These are phyloP conservation scores for Prosopis cineraria DNA, from an alignment of 306 rosid genomes.

Conservation along the genomic window DNA sequence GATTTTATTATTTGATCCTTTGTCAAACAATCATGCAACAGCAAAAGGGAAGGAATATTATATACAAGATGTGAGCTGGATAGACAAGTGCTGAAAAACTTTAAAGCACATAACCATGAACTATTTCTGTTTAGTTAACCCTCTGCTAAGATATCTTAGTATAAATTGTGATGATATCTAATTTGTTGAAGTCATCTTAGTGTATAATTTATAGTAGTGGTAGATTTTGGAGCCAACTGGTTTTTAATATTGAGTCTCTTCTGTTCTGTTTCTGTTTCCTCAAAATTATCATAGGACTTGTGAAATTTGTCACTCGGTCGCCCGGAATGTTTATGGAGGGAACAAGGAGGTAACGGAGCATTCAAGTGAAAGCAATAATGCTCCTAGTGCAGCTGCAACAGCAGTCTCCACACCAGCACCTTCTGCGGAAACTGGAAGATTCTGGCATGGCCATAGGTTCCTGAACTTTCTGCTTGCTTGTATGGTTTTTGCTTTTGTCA, in stretches of 20 bases:
- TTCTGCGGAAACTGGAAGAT: constrained; percentile 53
- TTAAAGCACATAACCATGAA: constrained; percentile 6
- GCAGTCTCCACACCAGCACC: constrained; percentile 46
- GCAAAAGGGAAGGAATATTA: constrained; percentile 4
- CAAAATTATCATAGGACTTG: constrained; percentile 60
- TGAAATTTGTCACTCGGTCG: constrained; percentile 80
- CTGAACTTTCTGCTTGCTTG: constrained; percentile 87
- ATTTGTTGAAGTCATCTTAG: background rate
- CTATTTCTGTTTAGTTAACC: constrained; percentile 4
- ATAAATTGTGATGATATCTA: constrained; percentile 1
- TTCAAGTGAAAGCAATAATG: constrained; percentile 47
- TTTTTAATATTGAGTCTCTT: background rate
- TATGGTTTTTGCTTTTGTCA: constrained; percentile 86
- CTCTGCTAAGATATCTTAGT: constrained; percentile 12
- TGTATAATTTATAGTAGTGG: background rate
- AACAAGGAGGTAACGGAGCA: constrained; percentile 61
- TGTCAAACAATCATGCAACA: constrained; percentile 1
- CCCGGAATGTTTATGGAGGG: constrained; percentile 61
- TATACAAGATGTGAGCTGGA: background rate
- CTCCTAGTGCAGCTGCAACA: constrained; percentile 41
- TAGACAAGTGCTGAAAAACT: background rate
- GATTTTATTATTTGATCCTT: constrained; percentile 14
- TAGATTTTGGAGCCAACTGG: background rate
- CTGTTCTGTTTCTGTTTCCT: constrained; percentile 9
- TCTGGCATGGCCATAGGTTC: constrained; percentile 87